These are phyloP conservation scores for Monoraphidium neglectum DNA, from an alignment of 139 green algal species.

Conservation along the genomic window DNA sequence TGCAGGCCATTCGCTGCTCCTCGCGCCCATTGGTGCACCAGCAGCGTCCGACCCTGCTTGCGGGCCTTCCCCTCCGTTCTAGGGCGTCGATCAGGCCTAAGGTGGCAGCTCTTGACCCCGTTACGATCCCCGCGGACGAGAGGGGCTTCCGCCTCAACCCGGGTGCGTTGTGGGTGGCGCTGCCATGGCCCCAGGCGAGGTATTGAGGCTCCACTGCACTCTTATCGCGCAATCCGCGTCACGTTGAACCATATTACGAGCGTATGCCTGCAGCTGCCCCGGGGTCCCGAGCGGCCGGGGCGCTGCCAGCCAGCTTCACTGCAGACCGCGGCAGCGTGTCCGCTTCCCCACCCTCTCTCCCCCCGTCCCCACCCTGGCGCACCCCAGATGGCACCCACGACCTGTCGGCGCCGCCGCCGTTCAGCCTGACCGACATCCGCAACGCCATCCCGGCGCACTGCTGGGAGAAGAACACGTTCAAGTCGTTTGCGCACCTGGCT, in stretches of 20 bases:
- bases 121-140: not conserved
- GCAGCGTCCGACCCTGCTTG: not conserved
- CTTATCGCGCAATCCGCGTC: no score
- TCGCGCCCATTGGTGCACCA: not conserved
- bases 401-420: slow-evolving; percentile 77
- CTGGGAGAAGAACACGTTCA: slow-evolving; percentile 79
- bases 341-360: no score
- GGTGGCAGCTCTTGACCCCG: slow-evolving; percentile 7
- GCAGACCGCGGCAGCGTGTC: not conserved
- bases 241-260: not conserved
- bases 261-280: not conserved
- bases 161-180: not conserved
- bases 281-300: no score
- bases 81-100: slow-evolving; percentile 5
- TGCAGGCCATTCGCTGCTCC: not conserved
- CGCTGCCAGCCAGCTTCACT: not conserved
- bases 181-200: no score
- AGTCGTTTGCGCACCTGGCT: slow-evolving; percentile 73
- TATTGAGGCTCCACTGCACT: no score
- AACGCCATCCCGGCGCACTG: slow-evolving; percentile 82
- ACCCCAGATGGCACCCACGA: slow-evolving; percentile 46
- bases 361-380: not conserved
- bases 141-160: slow-evolving; percentile 11
- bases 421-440: slow-evolving; percentile 81
- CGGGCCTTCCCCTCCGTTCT: not conserved